Percentiles rank a stretch among this genome's conserved stretches.
phyloP scores from a whole-genome alignment of 345 rosid species.

The Acer saccharum region DNA sequence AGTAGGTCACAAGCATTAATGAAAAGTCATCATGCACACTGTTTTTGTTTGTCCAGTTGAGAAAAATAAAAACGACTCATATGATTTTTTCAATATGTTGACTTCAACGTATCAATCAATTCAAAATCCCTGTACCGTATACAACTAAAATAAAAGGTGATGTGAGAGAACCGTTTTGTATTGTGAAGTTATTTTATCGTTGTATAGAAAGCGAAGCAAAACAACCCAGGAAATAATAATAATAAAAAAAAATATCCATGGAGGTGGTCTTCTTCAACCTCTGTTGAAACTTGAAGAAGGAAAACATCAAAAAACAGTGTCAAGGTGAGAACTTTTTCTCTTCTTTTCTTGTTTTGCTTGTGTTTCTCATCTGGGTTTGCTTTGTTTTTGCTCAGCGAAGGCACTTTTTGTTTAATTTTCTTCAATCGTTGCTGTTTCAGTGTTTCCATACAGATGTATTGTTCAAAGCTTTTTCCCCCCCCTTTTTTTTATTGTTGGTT shows the following conservation, averaged over 20 bases:
- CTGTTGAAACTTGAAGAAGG: neutral
- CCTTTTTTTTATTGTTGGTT: neutral
- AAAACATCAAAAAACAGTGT: neutral
- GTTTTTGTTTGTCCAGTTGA: neutral
- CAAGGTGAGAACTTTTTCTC: neutral
- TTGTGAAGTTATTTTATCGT: neutral
- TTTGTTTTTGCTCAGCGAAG: neutral
- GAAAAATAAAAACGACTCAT: neutral
- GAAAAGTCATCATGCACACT: neutral
- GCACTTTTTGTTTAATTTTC: neutral
- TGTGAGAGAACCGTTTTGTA: neutral
- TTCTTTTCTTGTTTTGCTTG: neutral
- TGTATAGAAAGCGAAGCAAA: neutral
- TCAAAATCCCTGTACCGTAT: neutral
- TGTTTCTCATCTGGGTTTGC: neutral
- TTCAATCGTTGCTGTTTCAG: neutral
- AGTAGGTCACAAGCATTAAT: neutral
- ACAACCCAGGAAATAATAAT: neutral
- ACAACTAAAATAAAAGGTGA: no score
- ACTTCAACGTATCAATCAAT: slow-evolving; percentile 1
- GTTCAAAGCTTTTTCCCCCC: neutral
- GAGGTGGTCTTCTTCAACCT: neutral
- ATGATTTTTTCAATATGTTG: neutral
- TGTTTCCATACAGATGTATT: no score
- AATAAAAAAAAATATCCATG: neutral